Evolutionary conservation across 331 rosid genomes (phyloP).

Genomic region (Telfairia occidentalis): DNA sequence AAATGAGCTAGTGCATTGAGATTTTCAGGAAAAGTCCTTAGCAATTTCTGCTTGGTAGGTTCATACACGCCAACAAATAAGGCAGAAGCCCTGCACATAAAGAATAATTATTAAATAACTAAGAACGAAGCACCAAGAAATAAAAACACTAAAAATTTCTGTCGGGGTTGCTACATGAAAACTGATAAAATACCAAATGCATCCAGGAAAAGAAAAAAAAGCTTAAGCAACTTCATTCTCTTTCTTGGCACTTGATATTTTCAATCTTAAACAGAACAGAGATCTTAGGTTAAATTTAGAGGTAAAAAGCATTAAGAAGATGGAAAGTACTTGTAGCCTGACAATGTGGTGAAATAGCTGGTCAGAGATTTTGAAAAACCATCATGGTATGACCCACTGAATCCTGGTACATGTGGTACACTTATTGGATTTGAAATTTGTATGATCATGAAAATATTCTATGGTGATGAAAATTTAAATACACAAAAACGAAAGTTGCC

Average conservation of each 20-base stretch:
- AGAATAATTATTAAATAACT: slow-evolving; percentile 1
- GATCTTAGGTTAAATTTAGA: background rate
- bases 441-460: background rate
- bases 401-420: background rate
- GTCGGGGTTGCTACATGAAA: background rate
- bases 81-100: slow-evolving; percentile 76
- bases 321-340: background rate
- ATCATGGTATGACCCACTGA: background rate
- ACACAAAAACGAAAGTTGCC: background rate
- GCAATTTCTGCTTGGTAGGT: slow-evolving; percentile 75
- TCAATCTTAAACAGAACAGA: background rate
- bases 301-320: background rate
- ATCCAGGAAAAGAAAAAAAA: background rate
- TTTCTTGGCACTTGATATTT: background rate
- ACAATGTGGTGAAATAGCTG: background rate
- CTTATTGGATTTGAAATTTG: background rate
- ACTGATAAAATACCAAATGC: background rate
- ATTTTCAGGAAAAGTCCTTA: slow-evolving; percentile 62
- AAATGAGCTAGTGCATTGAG: slow-evolving; percentile 76
- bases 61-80: slow-evolving; percentile 87
- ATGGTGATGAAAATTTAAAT: background rate
- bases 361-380: background rate
- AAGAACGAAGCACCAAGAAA: background rate
- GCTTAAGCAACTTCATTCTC: background rate
- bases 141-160: background rate